Base-by-base conservation (phyloP, 345 rosid species). In the Populus simonii region DNA sequence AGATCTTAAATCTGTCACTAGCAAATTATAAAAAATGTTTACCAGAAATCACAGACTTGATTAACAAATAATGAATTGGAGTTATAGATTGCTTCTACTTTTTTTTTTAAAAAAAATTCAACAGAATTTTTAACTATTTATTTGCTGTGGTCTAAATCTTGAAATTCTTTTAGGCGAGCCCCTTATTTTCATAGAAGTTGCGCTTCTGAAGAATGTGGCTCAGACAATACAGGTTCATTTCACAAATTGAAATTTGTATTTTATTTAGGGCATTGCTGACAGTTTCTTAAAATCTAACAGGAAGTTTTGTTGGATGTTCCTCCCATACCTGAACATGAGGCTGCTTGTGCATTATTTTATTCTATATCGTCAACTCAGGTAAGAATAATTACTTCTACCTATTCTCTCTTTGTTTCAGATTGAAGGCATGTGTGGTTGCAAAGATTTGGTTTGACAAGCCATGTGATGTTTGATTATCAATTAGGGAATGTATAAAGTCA, bases 301-400 rank as follows among this genome's bases (percentile, higher is more conserved):
- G 99, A 96, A 89, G 96, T 96, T 84, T 76, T 96, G 80, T 93
- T 98, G 99, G 92, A 92, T 80, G 84, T 89, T 82, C 99, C 98
- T 81, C 96, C 99, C 41, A 87, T 85, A 77, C 87, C 88, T 74
- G 99, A 93, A 78, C 71, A 80, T 77, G 93, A 89, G 81, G 91
- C 98, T 76, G 78, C 92, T 41, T 90, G 95, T 51, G 97, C 99
- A 62, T 82, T 96, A 74, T 96, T 96, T 91, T 96, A 92, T 84
- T 96, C 99, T 10, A 96, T 93, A 86, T 96, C 99, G 39, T 93
- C 98, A 73, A 93, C 98, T 78, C 98, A 96, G 90, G 98, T 92
- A 39, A 78, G 74, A 53, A 43, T 23, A 47, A 45, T 36, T 66
- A 66, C 22, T 72, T 57, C 1, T 29, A 18, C 12, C 5, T 17